These are phyloP conservation scores for Silene vulgaris DNA, from an alignment of 179 eudicot genomes.

Conservation along the genomic window DNA sequence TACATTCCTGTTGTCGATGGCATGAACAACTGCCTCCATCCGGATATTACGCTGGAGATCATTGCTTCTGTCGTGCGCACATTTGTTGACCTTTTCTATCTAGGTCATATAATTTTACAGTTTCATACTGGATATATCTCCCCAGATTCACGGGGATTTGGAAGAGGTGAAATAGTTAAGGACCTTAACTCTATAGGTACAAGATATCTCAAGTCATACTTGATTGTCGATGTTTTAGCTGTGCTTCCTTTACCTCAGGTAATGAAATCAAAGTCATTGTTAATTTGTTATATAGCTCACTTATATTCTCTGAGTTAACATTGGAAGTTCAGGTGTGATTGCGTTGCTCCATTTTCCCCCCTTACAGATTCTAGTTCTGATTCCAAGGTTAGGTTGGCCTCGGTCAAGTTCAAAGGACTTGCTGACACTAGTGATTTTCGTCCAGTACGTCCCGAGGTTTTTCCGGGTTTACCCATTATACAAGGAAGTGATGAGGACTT, in stretches of 20 bases:
- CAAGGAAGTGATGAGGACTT: conserved; percentile 47
- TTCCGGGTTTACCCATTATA: conserved; percentile 45
- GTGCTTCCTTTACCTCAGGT: conserved; percentile 22
- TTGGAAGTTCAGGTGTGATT: not conserved
- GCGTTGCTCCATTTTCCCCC: not conserved
- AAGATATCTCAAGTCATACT: conserved; percentile 8
- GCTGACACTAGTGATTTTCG: conserved; percentile 38
- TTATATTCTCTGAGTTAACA: too few relatives aligned
- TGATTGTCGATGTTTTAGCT: conserved; percentile 15
- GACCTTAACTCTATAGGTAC: not conserved
- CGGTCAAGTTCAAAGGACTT: conserved; percentile 35
- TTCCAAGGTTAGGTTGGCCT: conserved; percentile 23
- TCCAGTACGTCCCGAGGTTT: conserved; percentile 54
- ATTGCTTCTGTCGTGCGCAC: conserved; percentile 15
- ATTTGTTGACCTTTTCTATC: conserved; percentile 5
- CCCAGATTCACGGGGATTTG: not conserved
- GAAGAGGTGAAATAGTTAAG: not conserved
- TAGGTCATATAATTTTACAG: conserved; percentile 8
- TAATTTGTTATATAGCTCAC: too few relatives aligned
- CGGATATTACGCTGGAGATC: not conserved
- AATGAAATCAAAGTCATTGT: not conserved
- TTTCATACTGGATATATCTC: conserved; percentile 6
- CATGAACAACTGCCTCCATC: not conserved
- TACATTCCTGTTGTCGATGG: conserved; percentile 12
- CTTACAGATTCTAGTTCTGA: conserved; percentile 37